These are phyloP conservation scores for Strigomonas culicis DNA, from an alignment of 208 protist genomes.

Conservation along the genomic window DNA sequence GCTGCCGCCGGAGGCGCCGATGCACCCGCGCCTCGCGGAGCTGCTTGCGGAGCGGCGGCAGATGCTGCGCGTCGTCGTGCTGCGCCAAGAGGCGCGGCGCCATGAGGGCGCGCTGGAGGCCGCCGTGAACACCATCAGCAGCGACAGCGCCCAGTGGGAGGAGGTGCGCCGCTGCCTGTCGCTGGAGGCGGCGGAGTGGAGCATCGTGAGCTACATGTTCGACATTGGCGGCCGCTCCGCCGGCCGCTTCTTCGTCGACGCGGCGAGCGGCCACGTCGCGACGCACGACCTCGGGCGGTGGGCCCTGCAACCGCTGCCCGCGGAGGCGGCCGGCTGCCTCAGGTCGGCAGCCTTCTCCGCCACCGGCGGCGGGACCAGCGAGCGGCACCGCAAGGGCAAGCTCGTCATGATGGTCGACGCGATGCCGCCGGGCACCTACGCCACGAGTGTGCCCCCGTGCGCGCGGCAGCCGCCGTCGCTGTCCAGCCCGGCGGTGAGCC, in stretches of 20 bases:
- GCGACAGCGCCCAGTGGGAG: conserved; percentile 58
- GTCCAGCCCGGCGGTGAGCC: neutral
- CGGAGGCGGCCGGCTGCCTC: neutral
- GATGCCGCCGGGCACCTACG: neutral
- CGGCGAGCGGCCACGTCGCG: conserved; percentile 60
- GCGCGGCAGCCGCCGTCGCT: neutral
- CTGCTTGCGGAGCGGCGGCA: conserved; percentile 15
- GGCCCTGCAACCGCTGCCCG: conserved; percentile 40
- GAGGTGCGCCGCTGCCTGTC: conserved; percentile 44
- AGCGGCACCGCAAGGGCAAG: neutral
- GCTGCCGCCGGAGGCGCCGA: neutral
- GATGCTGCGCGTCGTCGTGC: conserved; percentile 30
- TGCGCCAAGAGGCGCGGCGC: conserved; percentile 42
- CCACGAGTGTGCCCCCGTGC: neutral
- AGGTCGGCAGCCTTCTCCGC: too few relatives aligned
- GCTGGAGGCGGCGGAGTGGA: conserved; percentile 81
- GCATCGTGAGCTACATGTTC: conserved; percentile 71
- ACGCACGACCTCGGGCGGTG: conserved; percentile 59
- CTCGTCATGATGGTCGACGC: neutral
- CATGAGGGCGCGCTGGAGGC: conserved; percentile 35
- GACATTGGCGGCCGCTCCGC: conserved; percentile 50
- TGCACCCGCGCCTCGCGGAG: neutral
- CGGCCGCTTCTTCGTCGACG: conserved; percentile 71
- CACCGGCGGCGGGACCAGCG: too few relatives aligned
- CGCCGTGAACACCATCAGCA: conserved; percentile 38